phyloP scores from a whole-genome alignment of 148 eudicot species.

The Rhododendron vialii region DNA sequence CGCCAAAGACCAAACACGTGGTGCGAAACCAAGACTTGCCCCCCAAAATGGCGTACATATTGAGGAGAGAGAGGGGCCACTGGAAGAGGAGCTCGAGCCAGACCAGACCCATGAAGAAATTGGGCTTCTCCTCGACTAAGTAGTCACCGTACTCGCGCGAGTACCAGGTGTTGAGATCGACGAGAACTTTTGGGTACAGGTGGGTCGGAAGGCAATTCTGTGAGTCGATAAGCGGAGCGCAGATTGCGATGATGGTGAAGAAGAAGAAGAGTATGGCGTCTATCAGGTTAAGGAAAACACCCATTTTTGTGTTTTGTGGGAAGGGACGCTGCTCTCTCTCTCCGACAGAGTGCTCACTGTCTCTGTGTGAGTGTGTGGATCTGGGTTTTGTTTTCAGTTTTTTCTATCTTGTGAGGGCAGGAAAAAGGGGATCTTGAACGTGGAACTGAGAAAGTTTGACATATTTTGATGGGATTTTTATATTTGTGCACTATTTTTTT shows the following conservation, averaged over 20 bases:
- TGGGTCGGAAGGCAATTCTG: conserved; percentile 28
- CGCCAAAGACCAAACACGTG: conserved; percentile 45
- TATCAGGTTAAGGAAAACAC: conserved; percentile 18
- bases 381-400: too few relatives aligned
- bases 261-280: conserved; percentile 35
- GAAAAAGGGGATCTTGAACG: too few relatives aligned
- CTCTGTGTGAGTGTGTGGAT: too few relatives aligned
- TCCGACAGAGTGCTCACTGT: background rate
- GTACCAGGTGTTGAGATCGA: conserved; percentile 31
- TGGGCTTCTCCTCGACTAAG: conserved; percentile 37
- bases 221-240: conserved; percentile 33
- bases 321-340: background rate
- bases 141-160: conserved; percentile 27
- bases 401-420: too few relatives aligned
- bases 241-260: conserved; percentile 35
- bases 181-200: conserved; percentile 29
- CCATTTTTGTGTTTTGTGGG: conserved; percentile 19
- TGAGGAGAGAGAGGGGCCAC: conserved; percentile 42
- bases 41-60: conserved; percentile 26
- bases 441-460: too few relatives aligned
- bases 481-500: too few relatives aligned
- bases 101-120: conserved; percentile 42
- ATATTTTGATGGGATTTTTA: too few relatives aligned
- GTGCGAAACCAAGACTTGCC: conserved; percentile 39
- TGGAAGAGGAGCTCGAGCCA: conserved; percentile 44